A percentile compares a stretch with the other conserved stretches of the same genome.
phyloP scores from a whole-genome alignment of 1,284 basidiomycete species.

The Veloboletus limbatus region DNA sequence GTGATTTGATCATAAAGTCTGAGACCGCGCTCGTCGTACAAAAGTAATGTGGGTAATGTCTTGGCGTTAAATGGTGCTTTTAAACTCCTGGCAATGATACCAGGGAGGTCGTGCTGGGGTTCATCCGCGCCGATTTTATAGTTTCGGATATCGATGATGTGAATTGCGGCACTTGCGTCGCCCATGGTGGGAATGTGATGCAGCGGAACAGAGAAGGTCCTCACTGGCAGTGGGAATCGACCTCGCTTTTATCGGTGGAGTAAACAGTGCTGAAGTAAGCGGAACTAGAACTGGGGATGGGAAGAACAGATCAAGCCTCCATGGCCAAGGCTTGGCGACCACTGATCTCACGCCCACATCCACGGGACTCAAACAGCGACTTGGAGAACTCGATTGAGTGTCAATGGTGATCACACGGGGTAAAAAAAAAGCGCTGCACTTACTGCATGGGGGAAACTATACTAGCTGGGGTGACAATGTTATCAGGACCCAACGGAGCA shows the following conservation, averaged over 20 bases:
- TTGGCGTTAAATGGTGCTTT: constrained; percentile 52
- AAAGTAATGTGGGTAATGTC: constrained; percentile 78
- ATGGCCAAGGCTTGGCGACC: too few species aligned
- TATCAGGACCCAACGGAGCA: background rate
- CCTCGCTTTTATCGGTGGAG: constrained; percentile 15
- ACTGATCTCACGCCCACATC: background rate
- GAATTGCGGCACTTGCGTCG: constrained; percentile 18
- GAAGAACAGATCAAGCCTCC: too few species aligned
- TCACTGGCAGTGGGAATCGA: background rate
- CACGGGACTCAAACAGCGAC: background rate
- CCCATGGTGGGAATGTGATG: constrained; percentile 19
- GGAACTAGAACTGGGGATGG: background rate
- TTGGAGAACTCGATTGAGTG: constrained; percentile 8
- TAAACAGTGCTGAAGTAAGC: constrained; percentile 27
- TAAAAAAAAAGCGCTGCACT: too few species aligned
- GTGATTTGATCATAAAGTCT: constrained; percentile 84
- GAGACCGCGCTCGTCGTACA: constrained; percentile 86
- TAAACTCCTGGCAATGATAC: constrained; percentile 56
- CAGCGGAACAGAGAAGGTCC: background rate
- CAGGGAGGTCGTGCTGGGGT: constrained; percentile 36
- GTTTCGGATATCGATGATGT: constrained; percentile 28
- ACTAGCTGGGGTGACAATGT: background rate
- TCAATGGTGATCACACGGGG: background rate
- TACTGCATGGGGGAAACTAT: background rate
- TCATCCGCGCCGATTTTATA: constrained; percentile 3